Conservation (phyloP, 2,329 filamentous ascomycete genomes). For the Microsporum audouinii region DNA sequence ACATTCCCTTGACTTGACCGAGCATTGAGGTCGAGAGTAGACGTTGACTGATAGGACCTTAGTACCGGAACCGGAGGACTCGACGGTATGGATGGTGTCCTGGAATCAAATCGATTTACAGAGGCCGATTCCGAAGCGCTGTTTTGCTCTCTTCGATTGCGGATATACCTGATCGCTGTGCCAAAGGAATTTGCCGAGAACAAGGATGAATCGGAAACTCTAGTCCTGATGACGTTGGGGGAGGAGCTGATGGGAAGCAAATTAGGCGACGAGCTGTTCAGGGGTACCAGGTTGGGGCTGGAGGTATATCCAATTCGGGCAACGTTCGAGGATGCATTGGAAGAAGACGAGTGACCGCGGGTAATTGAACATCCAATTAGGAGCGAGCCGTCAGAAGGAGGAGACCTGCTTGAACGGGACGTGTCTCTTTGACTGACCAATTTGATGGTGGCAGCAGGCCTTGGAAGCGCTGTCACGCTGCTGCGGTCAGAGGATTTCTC, state of each 20-base stretch:
- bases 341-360: slow-evolving; percentile 12
- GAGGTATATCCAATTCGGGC: slow-evolving; percentile 29
- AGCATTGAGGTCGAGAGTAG: slow-evolving; percentile 23
- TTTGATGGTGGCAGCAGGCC: slow-evolving; percentile 25
- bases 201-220: slow-evolving; percentile 28
- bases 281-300: slow-evolving; percentile 31
- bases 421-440: slow-evolving; percentile 25
- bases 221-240: slow-evolving; percentile 22
- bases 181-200: slow-evolving; percentile 32
- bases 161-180: slow-evolving; percentile 31
- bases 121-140: slow-evolving; percentile 24
- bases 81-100: slow-evolving; percentile 30
- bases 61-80: slow-evolving; percentile 28
- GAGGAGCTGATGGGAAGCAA: slow-evolving; percentile 24
- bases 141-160: slow-evolving; percentile 24
- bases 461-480: slow-evolving; percentile 21
- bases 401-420: slow-evolving; percentile 14
- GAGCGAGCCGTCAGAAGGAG: slow-evolving; percentile 12
- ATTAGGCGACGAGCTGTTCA: slow-evolving; percentile 31
- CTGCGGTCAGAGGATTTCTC: slow-evolving; percentile 16
- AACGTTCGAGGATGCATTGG: slow-evolving; percentile 30
- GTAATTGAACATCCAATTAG: slow-evolving; percentile 16
- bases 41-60: slow-evolving; percentile 27
- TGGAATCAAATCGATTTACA: slow-evolving; percentile 15
- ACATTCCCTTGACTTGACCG: slow-evolving; percentile 12